Evolutionary conservation across 2,329 filamentous ascomycete species (phyloP), one percentile per base, ranked within the genome.

Genomic region (Dothistroma pini): DNA sequence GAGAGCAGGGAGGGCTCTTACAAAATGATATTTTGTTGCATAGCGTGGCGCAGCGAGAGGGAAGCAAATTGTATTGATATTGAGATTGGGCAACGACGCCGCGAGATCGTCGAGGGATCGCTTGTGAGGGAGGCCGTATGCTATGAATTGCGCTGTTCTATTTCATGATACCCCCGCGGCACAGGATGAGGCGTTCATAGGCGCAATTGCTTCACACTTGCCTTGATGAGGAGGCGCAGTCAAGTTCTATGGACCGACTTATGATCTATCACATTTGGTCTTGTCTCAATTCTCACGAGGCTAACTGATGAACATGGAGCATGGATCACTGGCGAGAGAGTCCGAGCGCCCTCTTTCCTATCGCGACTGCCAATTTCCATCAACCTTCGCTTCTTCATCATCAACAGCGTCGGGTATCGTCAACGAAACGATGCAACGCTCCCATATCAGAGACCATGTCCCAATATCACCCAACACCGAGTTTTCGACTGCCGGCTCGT

Each of bases 131-230:
- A 14, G 22, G 48, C 10, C 21, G 21, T 4, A 31, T 51, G 22
- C 34, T 9, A 31, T 31, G 31, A 16, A 21, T 32, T 21, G 31
- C 51, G 25, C n/a, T 35, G 31, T 53, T 32, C 11, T 53, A 53
- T 35, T 31, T 53, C 31, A 35, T 32, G 51, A 53, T 53, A 53
- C 51, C 51, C 51, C 21, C 51, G 31, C 22, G 51, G 31, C 51
- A 53, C n/a, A 22, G 22, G 48, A 29, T 12, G 8, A n/a, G 48
- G 48, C 48, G 48, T 51, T 51, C 22, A 29, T 38, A 44, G 41
- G 41, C 41, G 41, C 41, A 38, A 12, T 11, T 12, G 4, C 35
- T 38, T 38, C 35, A 14, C 16, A 16, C 6, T 4, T 19, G 16
- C 41, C 41, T 44, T 19, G 1, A 11, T 51, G 21, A 12, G 7